These are phyloP conservation scores for Teunomyces aglyptinius DNA, from an alignment of 805 yeast species.

Conservation along the genomic window DNA sequence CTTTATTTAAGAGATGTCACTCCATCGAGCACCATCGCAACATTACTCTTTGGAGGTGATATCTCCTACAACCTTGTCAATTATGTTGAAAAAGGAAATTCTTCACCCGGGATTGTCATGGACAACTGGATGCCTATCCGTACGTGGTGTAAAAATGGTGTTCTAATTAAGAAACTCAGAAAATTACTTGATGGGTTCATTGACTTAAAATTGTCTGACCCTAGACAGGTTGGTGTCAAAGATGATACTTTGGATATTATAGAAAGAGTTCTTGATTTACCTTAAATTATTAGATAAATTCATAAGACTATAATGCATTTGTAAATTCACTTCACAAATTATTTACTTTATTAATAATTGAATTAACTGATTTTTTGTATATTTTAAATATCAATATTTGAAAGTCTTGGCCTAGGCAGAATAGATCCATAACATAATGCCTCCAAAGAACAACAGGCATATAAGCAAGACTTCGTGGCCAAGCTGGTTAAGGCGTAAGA, in stretches of 20 bases:
- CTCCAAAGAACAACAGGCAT: background rate
- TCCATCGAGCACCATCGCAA: slow-evolving; percentile 70
- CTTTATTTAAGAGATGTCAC: slow-evolving; percentile 73
- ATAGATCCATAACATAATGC: background rate
- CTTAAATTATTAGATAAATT: background rate
- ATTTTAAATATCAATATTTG: no score
- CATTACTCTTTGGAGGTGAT: slow-evolving; percentile 79
- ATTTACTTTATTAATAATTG: no score
- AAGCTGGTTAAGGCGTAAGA: slow-evolving; percentile 18
- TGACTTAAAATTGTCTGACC: slow-evolving; percentile 51
- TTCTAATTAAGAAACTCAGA: slow-evolving; percentile 70
- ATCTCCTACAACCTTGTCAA: slow-evolving; percentile 55
- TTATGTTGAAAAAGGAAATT: slow-evolving; percentile 40
- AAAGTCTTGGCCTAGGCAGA: no score
- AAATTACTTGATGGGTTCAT: slow-evolving; percentile 64
- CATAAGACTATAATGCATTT: background rate
- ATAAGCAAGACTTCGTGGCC: slow-evolving; percentile 15
- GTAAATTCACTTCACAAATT: background rate
- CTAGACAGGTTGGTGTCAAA: slow-evolving; percentile 13
- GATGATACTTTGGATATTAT: slow-evolving; percentile 9
- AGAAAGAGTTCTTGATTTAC: slow-evolving; percentile 7
- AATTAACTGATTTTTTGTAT: no score
- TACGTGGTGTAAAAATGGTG: slow-evolving; percentile 95
- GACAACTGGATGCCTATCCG: slow-evolving; percentile 88
- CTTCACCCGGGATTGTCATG: slow-evolving; percentile 79